A percentile compares a stretch with the other conserved stretches of the same genome.
phyloP scores from a whole-genome alignment of 371 early-diverging fungal species.

The Circinella umbellata region DNA sequence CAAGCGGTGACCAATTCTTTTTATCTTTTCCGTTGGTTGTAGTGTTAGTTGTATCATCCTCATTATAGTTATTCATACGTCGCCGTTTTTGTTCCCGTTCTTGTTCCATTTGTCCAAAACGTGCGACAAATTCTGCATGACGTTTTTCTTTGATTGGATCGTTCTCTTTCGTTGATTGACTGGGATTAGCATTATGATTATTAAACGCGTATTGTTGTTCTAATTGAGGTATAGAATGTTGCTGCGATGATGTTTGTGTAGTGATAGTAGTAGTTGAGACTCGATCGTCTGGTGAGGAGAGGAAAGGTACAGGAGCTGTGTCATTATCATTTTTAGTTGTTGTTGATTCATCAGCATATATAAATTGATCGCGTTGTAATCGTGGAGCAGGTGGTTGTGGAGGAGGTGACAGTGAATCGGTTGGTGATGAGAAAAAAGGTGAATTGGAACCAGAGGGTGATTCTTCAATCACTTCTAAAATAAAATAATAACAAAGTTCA shows the following conservation, averaged over 20 bases:
- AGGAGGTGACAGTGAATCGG: background rate
- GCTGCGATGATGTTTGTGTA: background rate
- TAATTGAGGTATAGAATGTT: background rate
- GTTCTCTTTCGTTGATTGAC: conserved; percentile 4
- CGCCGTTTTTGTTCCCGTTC: conserved; percentile 20
- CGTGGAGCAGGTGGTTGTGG: background rate
- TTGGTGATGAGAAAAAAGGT: background rate
- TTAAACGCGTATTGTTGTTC: conserved; percentile 10
- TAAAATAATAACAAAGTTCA: no score
- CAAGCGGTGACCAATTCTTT: conserved; percentile 73
- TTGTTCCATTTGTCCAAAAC: conserved; percentile 30
- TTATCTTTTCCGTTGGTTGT: conserved; percentile 19
- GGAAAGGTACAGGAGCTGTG: background rate
- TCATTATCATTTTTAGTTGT: background rate
- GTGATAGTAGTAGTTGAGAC: background rate
- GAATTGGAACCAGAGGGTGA: background rate
- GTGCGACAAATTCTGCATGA: conserved; percentile 33
- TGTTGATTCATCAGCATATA: background rate
- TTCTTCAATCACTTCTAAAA: background rate
- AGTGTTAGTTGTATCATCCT: no score
- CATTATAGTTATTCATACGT: conserved; percentile 7
- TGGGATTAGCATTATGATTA: background rate
- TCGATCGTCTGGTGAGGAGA: background rate
- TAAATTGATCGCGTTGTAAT: background rate
- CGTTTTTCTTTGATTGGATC: conserved; percentile 16